Conservation (phyloP, 2,329 filamentous ascomycete genomes). For the Colletotrichum sp. region DNA sequence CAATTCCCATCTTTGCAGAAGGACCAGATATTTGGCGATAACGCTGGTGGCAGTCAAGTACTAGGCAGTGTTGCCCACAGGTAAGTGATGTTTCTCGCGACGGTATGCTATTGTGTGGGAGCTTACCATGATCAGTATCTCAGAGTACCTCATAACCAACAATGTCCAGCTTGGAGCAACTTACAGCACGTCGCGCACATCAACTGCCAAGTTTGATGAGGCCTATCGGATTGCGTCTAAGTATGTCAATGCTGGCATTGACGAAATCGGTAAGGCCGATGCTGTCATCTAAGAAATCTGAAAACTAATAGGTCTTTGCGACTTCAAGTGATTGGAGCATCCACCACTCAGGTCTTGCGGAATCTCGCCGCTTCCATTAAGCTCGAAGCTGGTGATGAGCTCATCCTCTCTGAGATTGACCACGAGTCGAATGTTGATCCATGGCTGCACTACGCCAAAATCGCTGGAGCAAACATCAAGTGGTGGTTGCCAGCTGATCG, state of each 20-base stretch:
- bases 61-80: conserved; percentile 57
- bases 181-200: conserved; percentile 65
- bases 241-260: conserved; percentile 69
- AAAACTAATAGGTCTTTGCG: not conserved
- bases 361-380: conserved; percentile 65
- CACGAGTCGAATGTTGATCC: conserved; percentile 79
- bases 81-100: not conserved
- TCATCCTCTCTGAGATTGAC: conserved; percentile 73
- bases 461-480: conserved; percentile 64
- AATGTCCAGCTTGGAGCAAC: conserved; percentile 79
- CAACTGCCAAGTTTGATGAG: conserved; percentile 59
- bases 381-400: conserved; percentile 63
- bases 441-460: conserved; percentile 71
- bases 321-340: conserved; percentile 63
- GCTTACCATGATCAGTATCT: conserved; percentile 48
- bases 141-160: conserved; percentile 66
- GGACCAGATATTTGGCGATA: conserved; percentile 76
- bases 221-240: conserved; percentile 69
- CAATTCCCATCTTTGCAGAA: conserved; percentile 71
- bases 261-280: conserved; percentile 54
- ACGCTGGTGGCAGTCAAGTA: conserved; percentile 76
- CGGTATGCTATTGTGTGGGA: conserved; percentile 38
- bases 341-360: conserved; percentile 77
- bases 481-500: conserved; percentile 68
- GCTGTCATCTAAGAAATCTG: not conserved